Base-by-base conservation (phyloP, 441 rosid genomes). In the Mallotus japonicus region DNA sequence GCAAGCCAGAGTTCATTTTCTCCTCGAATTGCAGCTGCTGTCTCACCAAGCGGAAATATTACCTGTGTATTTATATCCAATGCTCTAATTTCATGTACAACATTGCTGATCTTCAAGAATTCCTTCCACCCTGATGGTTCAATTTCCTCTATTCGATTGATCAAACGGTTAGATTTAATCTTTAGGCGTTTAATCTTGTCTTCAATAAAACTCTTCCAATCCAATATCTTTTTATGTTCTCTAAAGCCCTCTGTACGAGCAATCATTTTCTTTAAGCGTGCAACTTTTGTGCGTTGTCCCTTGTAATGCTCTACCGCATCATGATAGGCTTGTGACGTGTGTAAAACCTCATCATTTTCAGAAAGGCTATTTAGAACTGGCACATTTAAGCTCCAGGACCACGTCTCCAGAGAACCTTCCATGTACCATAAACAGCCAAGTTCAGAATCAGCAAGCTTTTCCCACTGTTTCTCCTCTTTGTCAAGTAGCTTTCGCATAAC, bases 61-160 rank as follows among this genome's bases (percentile, higher is more conserved):
- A 87, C 70, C 42, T 84, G 88, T 17, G 93, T 90, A 76, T 91
- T 91, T 59, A 88, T 83, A 72, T 91, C 97, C 65, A 92, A 73
- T 49, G 97, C 97, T 77, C 93, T 86, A 47, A 84, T 80, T 83
- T 92, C 96, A 72, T 92, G 97, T 55, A 90, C 92, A 59, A 92
- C 95, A 63, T 91, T 88, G 84, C 95, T 91, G 79, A 95, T 85
- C 62, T 84, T 89, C 80, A 90, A 64, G 85, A 95, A 92, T 75
- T 92, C 99, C 83, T 95, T 95, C 96, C 99, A 95, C 28, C 98
- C 97, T 65, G 99, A 92, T 6, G 98, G 96, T 73, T 95, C 99
- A 0, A 92, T 95, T 77, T 88, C 92, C 80, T 89, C 86, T 60
- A 92, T 77, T 63, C 98, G 89, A 75, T 87, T 86, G 8, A 65